Evolutionary conservation across 2,329 filamentous ascomycete species (phyloP), one percentile per base, ranked within the genome.

Genomic region (Domatiomyces catenatus): DNA sequence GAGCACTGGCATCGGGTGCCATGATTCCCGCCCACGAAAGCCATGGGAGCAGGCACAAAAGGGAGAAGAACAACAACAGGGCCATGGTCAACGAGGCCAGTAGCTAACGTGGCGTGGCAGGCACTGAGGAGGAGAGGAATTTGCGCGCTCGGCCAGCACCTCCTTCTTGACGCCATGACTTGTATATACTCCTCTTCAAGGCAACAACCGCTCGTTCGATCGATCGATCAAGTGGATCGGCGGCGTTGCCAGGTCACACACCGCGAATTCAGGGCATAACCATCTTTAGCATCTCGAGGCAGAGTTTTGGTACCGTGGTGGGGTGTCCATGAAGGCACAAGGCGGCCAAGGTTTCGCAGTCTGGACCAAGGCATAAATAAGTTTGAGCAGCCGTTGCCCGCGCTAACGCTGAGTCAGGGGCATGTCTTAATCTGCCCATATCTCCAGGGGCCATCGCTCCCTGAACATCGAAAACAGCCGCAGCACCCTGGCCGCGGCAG

Each of bases 11-110:
- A 3, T 26, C n/a, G 22, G 44, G 48, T 26, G 52, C 52, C 36
- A 58, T 52, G 46, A 52, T 53, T 44, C 50, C 49, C 12, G 50
- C 53, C 17, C 47, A 42, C 20, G 48, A 48, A 24, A 49, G 54
- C 44, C 44, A 42, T 18, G 52, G 47, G 17, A 56, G 36, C 8
- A 57, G 28, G 18, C 22, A 48, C 54, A 54, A 22, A 50, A 57
- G 48, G 36, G 52, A 46, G 44, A 54, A 43, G 22, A 56, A 53
- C 45, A 53, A 28, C 45, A 53, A 28, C 42, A 56, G n/a, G n/a
- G 3, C 10, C 32, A 39, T 39, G 32, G 32, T 53, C 54, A 55
- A 54, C 48, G 48, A 54, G 52, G 48, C 36, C 49, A 51, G 50
- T 44, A 28, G 47, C 44, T 15, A n/a, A 19, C 26, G 48, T 48